Evolutionary conservation across 768 basidiomycete species (phyloP).

Genomic region (Amanita thiersii): DNA sequence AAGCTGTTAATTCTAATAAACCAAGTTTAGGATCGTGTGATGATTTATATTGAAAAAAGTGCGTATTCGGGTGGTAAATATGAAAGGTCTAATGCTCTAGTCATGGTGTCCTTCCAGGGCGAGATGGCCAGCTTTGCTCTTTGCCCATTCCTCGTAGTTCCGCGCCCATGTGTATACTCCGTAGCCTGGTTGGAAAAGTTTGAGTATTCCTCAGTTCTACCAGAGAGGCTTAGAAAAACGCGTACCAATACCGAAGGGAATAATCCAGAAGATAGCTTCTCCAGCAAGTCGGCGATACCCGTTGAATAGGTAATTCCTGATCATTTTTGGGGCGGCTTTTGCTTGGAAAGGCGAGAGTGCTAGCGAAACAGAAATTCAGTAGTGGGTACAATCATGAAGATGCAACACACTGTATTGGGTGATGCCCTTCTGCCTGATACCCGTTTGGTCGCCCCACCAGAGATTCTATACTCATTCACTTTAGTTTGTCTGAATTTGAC

Average conservation of each 20-base stretch:
- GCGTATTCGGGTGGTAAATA: too few species aligned
- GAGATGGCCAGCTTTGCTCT: conserved; percentile 78
- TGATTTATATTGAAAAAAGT: too few species aligned
- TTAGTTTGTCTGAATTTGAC: background rate
- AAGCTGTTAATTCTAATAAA: too few species aligned
- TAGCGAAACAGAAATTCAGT: conserved; percentile 20
- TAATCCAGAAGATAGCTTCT: conserved; percentile 69
- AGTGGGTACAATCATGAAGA: background rate
- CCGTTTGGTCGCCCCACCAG: conserved; percentile 84
- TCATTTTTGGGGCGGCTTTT: conserved; percentile 60
- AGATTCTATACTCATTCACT: conserved; percentile 42
- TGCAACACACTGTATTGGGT: conserved; percentile 67
- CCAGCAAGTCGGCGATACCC: conserved; percentile 70
- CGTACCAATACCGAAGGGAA: conserved; percentile 76
- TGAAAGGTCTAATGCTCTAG: too few species aligned
- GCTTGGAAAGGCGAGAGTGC: conserved; percentile 81
- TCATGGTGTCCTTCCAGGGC: conserved; percentile 33
- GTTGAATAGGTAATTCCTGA: conserved; percentile 78
- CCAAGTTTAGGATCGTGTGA: too few species aligned
- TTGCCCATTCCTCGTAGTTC: conserved; percentile 52
- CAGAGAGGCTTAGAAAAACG: conserved; percentile 14
- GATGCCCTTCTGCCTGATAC: conserved; percentile 65
- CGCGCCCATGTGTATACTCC: conserved; percentile 77
- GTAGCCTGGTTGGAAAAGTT: conserved; percentile 44
- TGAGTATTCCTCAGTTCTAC: background rate